phyloP scores from a whole-genome alignment of 2,329 filamentous ascomycete species.

The Ceratocystis lukuohia region DNA sequence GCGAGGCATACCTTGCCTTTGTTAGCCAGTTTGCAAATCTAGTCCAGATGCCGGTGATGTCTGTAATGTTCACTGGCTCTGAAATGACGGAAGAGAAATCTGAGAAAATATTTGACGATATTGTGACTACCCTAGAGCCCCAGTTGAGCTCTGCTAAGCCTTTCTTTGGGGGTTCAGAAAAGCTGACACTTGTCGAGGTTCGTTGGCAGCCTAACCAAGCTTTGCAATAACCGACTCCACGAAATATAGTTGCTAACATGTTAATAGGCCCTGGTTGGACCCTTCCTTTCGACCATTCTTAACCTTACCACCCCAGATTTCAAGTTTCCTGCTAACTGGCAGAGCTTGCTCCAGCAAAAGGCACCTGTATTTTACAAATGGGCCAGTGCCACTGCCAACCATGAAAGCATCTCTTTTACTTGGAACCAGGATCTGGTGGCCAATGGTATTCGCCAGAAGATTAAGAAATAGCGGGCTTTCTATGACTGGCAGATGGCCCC shows the following conservation, averaged over 20 bases:
- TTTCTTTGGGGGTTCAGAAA: slow-evolving; percentile 51
- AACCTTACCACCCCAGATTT: slow-evolving; percentile 37
- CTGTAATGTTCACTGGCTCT: slow-evolving; percentile 32
- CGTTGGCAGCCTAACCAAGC: neutral
- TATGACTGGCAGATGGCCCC: too few relatives aligned
- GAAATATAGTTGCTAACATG: slow-evolving; percentile 6
- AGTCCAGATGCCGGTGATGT: slow-evolving; percentile 28
- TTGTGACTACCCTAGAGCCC: slow-evolving; percentile 62
- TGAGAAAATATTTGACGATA: slow-evolving; percentile 35
- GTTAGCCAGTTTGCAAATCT: slow-evolving; percentile 56
- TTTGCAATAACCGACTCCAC: too few relatives aligned
- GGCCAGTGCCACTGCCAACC: slow-evolving; percentile 44
- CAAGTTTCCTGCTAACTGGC: slow-evolving; percentile 38
- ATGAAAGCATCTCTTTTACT: slow-evolving; percentile 46
- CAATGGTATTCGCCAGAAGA: neutral
- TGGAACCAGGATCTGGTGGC: slow-evolving; percentile 9
- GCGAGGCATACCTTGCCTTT: slow-evolving; percentile 60
- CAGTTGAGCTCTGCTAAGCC: slow-evolving; percentile 43
- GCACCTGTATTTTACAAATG: slow-evolving; percentile 58
- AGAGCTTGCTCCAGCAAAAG: slow-evolving; percentile 34
- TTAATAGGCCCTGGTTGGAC: slow-evolving; percentile 45
- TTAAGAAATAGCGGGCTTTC: neutral
- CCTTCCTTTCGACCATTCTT: slow-evolving; percentile 52
- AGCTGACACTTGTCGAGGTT: slow-evolving; percentile 48
- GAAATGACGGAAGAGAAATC: slow-evolving; percentile 28